Base-by-base conservation (phyloP, 169 alveolate genomes). In the Plasmodium vivax region DNA sequence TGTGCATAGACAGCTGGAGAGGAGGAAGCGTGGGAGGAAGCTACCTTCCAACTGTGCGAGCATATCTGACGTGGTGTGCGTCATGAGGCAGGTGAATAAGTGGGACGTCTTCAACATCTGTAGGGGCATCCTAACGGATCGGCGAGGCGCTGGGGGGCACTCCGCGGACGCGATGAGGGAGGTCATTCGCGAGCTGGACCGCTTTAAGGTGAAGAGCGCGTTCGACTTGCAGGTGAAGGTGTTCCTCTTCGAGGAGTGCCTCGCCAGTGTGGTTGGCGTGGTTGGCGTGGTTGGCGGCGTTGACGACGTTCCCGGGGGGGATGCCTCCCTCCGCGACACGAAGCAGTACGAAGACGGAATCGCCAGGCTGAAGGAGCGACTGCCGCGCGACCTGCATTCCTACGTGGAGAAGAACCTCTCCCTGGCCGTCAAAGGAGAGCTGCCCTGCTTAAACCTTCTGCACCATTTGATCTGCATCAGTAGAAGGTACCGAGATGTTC, bases 211-310 rank as follows among this genome's bases (percentile, higher is more conserved):
- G 45, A 79, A 80, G 34, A 62, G 41, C 16, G 12, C 16, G n/a
- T 68, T 58, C 23, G 73, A 90, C 51, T 90, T 90, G 30, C 82
- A 80, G 54, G 32, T 90, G 19, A 56, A 82, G 41, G n/a, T 62
- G 6, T 90, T 90, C 54, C 56, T 90, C 3, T 90, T 80, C 71
- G 83, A 90, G 77, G n/a, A 62, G 12, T 90, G 27, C 43, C 19
- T 90, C n/a, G 7, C 1, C 7, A 7, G n/a, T 6, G 72, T 16
- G 9, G 72, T 16, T 56, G 72, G 4, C 4, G 72, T 0, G 0
- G 27, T 1, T 16, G 7, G 9, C 27, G 27, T 0, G 0, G 72
- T 56, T 2, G 27, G n/a, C 7, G 27, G 27, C 7, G 27, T 1
- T 56, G n/a, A n/a, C n/a, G 45, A 8, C 0, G 45, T 2, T 38